Conservation (phyloP, 257 asterid species). For the Cinchona pubescens region DNA sequence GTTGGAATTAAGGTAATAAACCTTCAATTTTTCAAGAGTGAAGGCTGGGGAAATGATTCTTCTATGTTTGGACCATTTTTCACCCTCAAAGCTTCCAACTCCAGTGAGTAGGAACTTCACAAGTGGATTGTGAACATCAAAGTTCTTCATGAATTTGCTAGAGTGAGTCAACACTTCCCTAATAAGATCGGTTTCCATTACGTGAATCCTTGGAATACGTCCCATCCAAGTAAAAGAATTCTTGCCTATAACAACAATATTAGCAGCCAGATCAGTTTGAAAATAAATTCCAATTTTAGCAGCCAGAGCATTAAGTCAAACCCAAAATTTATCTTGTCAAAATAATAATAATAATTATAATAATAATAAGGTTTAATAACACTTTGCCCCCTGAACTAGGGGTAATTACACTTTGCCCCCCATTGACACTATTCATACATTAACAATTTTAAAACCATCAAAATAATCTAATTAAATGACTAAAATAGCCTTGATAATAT, state of each 20-base stretch:
- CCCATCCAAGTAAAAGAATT: constrained; percentile 31
- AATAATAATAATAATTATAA: no score
- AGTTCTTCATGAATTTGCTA: constrained; percentile 5
- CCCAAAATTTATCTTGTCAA: background rate
- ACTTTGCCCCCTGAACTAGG: no score
- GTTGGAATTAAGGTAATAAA: background rate
- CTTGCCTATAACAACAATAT: constrained; percentile 11
- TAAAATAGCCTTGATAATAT: no score
- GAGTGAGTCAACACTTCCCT: constrained; percentile 17
- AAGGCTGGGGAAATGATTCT: constrained; percentile 10
- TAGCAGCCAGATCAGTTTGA: background rate
- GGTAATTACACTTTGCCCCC: no score
- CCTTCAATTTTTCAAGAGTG: constrained; percentile 16
- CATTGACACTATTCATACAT: no score
- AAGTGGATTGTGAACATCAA: constrained; percentile 17
- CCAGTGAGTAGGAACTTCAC: constrained; percentile 14
- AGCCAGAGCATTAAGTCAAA: background rate
- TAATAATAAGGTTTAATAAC: no score
- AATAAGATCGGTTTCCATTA: constrained; percentile 21
- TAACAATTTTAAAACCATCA: no score
- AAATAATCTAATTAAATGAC: no score
- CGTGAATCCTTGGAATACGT: constrained; percentile 20
- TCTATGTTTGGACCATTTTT: constrained; percentile 16
- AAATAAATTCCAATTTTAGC: background rate
- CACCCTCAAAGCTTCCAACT: constrained; percentile 15